A percentile compares a stretch with the other conserved stretches of the same genome.
These are phyloP conservation scores for Aspergillus bridgeri DNA, from an alignment of 495 filamentous ascomycete genomes.

Conservation along the genomic window DNA sequence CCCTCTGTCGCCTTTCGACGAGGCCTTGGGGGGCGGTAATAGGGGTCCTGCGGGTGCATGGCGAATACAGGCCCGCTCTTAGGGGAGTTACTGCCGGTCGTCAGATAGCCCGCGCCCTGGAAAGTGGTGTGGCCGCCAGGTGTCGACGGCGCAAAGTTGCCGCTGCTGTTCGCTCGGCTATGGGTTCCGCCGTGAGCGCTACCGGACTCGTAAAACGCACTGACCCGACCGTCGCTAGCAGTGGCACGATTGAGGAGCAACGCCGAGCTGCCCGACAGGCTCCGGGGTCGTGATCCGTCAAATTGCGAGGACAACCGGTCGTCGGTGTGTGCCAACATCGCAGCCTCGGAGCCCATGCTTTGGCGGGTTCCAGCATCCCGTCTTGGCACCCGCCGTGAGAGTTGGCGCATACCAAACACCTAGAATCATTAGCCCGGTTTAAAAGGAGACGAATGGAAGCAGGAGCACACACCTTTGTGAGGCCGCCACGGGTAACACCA, in stretches of 20 bases:
- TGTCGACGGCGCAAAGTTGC: slow-evolving; percentile 63
- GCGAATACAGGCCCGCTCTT: slow-evolving; percentile 44
- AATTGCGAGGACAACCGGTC: slow-evolving; percentile 65
- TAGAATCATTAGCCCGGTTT: slow-evolving; percentile 16
- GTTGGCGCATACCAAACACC: slow-evolving; percentile 89
- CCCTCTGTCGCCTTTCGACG: slow-evolving; percentile 57
- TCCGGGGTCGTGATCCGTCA: slow-evolving; percentile 65
- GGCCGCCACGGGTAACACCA: slow-evolving; percentile 76
- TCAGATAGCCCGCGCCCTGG: slow-evolving; percentile 54
- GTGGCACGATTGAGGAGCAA: slow-evolving; percentile 60
- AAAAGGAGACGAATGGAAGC: neutral
- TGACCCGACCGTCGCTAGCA: slow-evolving; percentile 45
- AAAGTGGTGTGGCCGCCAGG: slow-evolving; percentile 67
- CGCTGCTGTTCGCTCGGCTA: slow-evolving; percentile 47
- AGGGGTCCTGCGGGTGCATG: slow-evolving; percentile 59
- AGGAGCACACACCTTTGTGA: slow-evolving; percentile 60
- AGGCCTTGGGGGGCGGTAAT: slow-evolving; percentile 78
- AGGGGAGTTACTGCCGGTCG: slow-evolving; percentile 34
- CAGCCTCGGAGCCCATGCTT: slow-evolving; percentile 75
- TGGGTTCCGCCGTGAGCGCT: slow-evolving; percentile 47
- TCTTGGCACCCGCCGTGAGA: slow-evolving; percentile 70
- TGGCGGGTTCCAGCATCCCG: slow-evolving; percentile 59
- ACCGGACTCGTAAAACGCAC: slow-evolving; percentile 43
- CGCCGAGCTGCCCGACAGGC: slow-evolving; percentile 80
- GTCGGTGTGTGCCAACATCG: slow-evolving; percentile 66